These are phyloP conservation scores for Infundibulicybe gibba DNA, from an alignment of 768 basidiomycete genomes.

Conservation along the genomic window DNA sequence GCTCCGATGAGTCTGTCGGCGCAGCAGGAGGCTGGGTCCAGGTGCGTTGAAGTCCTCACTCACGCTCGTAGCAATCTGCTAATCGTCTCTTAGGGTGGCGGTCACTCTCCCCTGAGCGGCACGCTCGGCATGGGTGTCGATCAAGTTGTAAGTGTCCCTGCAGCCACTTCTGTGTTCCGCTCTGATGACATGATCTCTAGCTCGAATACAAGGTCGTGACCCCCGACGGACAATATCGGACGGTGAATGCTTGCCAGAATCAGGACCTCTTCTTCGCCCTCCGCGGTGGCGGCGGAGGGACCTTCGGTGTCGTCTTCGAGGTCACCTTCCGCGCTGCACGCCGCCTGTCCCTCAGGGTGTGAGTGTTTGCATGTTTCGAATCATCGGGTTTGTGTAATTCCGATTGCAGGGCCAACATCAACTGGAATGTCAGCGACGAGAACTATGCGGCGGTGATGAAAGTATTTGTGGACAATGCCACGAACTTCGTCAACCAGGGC, in stretches of 20 bases:
- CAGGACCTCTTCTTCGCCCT: conserved; percentile 45
- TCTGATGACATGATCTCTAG: conserved; percentile 32
- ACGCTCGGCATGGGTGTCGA: conserved; percentile 45
- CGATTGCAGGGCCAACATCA: no score
- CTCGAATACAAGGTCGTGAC: conserved; percentile 37
- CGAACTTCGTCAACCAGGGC: no score
- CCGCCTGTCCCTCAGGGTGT: no score
- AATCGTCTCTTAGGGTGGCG: conserved; percentile 27
- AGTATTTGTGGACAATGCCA: no score
- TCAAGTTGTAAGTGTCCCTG: conserved; percentile 33
- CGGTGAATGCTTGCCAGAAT: conserved; percentile 31
- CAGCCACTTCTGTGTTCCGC: no score
- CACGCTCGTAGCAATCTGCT: not conserved
- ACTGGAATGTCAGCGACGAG: no score
- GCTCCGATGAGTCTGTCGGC: conserved; percentile 35
- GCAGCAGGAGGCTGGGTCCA: conserved; percentile 39
- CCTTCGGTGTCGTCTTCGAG: conserved; percentile 19
- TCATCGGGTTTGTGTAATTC: no score
- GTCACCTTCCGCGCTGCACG: no score
- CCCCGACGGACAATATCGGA: conserved; percentile 30
- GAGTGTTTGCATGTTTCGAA: no score
- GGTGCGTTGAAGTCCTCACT: conserved; percentile 6
- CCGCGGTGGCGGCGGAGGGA: conserved; percentile 41
- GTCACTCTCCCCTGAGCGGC: conserved; percentile 39
- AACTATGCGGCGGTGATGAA: no score